Evolutionary conservation across 78 protist species (phyloP).

Genomic region (Cavenderia fasciculata): DNA sequence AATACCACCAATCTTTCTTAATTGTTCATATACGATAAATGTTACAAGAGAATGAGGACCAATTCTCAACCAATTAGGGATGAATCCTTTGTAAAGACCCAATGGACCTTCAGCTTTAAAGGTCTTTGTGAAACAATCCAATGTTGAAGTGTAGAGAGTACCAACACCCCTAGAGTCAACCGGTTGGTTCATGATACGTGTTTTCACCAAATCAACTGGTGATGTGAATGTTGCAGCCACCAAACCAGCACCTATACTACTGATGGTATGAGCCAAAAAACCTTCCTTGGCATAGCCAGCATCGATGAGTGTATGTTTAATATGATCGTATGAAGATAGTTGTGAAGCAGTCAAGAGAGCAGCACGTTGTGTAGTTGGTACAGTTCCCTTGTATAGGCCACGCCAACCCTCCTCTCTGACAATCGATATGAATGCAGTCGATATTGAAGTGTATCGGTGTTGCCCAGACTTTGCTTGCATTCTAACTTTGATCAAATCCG

Average conservation of each 20-base stretch:
- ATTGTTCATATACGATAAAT: slow-evolving; percentile 47
- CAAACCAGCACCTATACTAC: slow-evolving; percentile 75
- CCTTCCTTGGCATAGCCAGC: slow-evolving; percentile 38
- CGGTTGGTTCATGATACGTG: slow-evolving; percentile 82
- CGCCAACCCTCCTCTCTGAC: slow-evolving; percentile 35
- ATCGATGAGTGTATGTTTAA: slow-evolving; percentile 56
- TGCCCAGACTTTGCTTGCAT: slow-evolving; percentile 69
- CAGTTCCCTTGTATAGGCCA: slow-evolving; percentile 70
- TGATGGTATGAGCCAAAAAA: slow-evolving; percentile 6
- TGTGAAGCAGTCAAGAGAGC: slow-evolving; percentile 75
- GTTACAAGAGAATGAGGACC: slow-evolving; percentile 73
- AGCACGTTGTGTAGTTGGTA: slow-evolving; percentile 75
- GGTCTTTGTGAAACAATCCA: slow-evolving; percentile 73
- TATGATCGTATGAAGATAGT: slow-evolving; percentile 72
- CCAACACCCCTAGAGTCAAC: slow-evolving; percentile 16
- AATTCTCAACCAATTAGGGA: slow-evolving; percentile 68
- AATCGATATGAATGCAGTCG: slow-evolving; percentile 43
- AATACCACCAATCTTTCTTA: slow-evolving; percentile 48
- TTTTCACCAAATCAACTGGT: slow-evolving; percentile 75
- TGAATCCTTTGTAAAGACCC: slow-evolving; percentile 80
- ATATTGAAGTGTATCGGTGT: slow-evolving; percentile 16
- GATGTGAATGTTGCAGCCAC: slow-evolving; percentile 57
- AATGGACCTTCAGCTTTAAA: slow-evolving; percentile 48
- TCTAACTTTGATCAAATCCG: slow-evolving; percentile 80
- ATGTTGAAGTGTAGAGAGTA: slow-evolving; percentile 29